Conservation (phyloP, 2,329 filamentous ascomycete genomes). For the Cladosporium velox region DNA sequence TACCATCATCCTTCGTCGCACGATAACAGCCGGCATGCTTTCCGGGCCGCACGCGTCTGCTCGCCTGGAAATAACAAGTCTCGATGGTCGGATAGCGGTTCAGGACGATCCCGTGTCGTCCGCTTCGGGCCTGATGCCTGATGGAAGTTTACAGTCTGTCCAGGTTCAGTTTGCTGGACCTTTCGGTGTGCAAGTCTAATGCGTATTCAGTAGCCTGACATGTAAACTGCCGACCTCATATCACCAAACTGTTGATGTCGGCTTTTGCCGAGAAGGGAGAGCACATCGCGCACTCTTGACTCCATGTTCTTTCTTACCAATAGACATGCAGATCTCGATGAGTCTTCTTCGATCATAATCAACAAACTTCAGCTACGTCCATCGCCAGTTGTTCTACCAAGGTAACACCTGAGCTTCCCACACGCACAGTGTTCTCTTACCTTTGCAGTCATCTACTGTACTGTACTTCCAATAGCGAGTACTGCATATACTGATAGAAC, state of each 20-base stretch:
- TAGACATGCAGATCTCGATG: too few species aligned
- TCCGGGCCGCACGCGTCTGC: constrained; percentile 4
- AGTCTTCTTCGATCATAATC: background rate
- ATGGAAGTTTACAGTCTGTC: background rate
- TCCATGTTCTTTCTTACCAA: too few species aligned
- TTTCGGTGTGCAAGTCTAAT: background rate
- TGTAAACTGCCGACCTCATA: background rate
- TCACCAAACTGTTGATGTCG: background rate
- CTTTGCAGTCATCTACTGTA: background rate
- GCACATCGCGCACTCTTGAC: background rate
- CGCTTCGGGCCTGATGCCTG: constrained; percentile 7
- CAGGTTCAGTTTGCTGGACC: background rate
- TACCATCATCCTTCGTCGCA: constrained; percentile 15
- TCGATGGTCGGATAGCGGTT: background rate
- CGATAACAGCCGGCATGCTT: background rate
- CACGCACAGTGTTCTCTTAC: background rate
- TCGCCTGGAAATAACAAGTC: background rate
- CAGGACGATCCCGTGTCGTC: background rate
- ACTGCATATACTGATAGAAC: background rate
- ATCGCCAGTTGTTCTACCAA: background rate
- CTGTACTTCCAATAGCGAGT: background rate
- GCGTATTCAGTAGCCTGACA: background rate
- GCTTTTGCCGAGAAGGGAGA: background rate
- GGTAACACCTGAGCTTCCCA: background rate
- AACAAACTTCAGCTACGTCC: background rate